Evolutionary conservation across 2,329 filamentous ascomycete genomes (phyloP).

Genomic region (Trichoderma sp.): DNA sequence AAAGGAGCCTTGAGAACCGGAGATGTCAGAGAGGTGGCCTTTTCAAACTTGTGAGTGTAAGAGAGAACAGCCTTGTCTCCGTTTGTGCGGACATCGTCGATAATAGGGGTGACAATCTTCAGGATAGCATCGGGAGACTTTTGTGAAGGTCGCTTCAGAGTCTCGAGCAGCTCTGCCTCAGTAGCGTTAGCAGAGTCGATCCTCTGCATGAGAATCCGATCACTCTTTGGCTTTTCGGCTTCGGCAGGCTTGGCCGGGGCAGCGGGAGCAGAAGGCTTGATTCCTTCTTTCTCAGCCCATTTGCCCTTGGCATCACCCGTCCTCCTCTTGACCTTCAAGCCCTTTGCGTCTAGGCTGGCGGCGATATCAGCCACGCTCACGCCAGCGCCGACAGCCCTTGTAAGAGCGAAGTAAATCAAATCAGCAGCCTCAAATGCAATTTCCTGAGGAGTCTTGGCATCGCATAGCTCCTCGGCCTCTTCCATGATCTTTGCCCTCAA

Average conservation of each 20-base stretch:
- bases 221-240: constrained; percentile 36
- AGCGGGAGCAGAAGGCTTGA: constrained; percentile 42
- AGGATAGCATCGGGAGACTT: constrained; percentile 93
- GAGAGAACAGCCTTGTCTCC: constrained; percentile 86
- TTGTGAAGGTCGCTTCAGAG: constrained; percentile 85
- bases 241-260: constrained; percentile 36
- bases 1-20: constrained; percentile 90
- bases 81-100: constrained; percentile 76
- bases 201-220: constrained; percentile 77
- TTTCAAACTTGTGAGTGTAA: constrained; percentile 98
- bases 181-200: constrained; percentile 66
- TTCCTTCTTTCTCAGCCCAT: constrained; percentile 81
- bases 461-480: constrained; percentile 91
- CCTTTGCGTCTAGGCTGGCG: constrained; percentile 89
- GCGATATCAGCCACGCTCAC: constrained; percentile 88
- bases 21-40: constrained; percentile 84
- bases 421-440: constrained; percentile 94
- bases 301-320: constrained; percentile 92
- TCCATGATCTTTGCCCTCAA: constrained; percentile 97
- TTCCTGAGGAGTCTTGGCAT: constrained; percentile 77
- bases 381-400: constrained; percentile 81
- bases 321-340: constrained; percentile 88
- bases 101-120: constrained; percentile 85
- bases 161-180: constrained; percentile 64
- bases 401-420: constrained; percentile 90